These are phyloP conservation scores for Lepidium aucheri DNA, from an alignment of 345 rosid genomes.

Conservation along the genomic window DNA sequence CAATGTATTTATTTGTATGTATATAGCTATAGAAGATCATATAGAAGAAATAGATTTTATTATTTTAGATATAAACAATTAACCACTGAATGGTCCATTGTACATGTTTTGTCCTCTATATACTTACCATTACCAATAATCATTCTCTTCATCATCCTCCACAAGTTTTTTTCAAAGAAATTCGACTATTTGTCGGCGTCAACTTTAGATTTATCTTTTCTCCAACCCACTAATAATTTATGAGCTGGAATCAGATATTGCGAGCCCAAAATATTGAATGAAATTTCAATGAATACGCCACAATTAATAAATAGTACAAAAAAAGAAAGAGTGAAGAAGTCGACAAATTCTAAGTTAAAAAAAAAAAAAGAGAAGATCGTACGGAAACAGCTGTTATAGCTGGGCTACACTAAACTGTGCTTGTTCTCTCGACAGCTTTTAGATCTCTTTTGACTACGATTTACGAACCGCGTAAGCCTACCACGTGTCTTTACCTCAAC, in stretches of 20 bases:
- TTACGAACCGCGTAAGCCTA: not conserved
- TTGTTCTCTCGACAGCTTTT: not conserved
- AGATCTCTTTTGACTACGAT: slow-evolving; percentile 9
- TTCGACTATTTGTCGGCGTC: not conserved
- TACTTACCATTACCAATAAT: not conserved
- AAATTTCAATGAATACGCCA: not conserved
- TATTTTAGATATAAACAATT: too few species aligned
- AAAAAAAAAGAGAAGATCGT: not conserved
- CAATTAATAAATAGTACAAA: not conserved
- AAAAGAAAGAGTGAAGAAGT: not conserved
- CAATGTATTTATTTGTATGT: too few species aligned
- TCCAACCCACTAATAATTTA: slow-evolving; percentile 2
- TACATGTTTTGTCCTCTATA: not conserved
- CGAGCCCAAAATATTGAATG: slow-evolving; percentile 18
- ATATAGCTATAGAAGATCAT: too few species aligned
- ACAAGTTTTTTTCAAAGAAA: not conserved
- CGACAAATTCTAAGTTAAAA: slow-evolving; percentile 7
- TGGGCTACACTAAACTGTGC: not conserved
- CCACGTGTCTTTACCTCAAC: slow-evolving; percentile 3
- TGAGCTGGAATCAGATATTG: slow-evolving; percentile 19
- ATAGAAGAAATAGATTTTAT: too few species aligned
- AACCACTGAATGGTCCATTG: not conserved
- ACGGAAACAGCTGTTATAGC: slow-evolving; percentile 26
- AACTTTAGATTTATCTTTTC: not conserved
- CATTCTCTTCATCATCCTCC: not conserved